Base-by-base conservation (phyloP, 2,329 filamentous ascomycete genomes). In the Fusarium marasasianum region DNA sequence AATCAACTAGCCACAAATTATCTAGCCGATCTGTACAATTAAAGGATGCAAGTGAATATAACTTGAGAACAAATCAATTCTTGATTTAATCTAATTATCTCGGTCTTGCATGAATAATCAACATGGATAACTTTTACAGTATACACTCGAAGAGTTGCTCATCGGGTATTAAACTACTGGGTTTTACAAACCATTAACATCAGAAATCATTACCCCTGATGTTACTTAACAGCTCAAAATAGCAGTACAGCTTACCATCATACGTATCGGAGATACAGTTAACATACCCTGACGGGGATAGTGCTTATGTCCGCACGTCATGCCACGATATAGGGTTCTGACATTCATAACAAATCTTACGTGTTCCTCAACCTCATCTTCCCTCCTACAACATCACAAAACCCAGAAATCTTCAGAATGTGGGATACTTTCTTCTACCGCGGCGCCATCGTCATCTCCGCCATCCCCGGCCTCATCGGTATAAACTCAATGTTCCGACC, bases 381-480 rank as follows among this genome's bases (percentile, higher is more conserved):
- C 8, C 51, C 35, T 55, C 51, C 24, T 41, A 17, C 24, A 29
- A 29, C 50, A 53, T 26, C 33, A 53, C 12, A 37, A 24, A 37
- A 2, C 17, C 12, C 31, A 18, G n/a, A 26, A 35, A 53, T 26
- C 10, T 43, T 48, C 20, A 38, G 0, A 4, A 71, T 64, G 50
- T 66, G 67, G 61, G 55, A 69, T 20, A 66, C 70, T 1, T 65
- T 72, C 50, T 51, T 75, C 37, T 69, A 72, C 24, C 61, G 67
- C 31, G 72, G 69, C 31, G 37, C 65, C n/a, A 29, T 77, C 9
- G 64, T 37, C 40, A 20, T 72, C 20, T 66, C 69, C 6, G 31
- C 73, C 3, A 13, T 78, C 10, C 74, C 76, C 1, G 63, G 54
- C 17, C 29, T 73, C 33, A 60, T 76, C n/a, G 76, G 75, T 17